phyloP scores from a whole-genome alignment of 1,284 basidiomycete species.

The Ceratobasidium theobromae region DNA sequence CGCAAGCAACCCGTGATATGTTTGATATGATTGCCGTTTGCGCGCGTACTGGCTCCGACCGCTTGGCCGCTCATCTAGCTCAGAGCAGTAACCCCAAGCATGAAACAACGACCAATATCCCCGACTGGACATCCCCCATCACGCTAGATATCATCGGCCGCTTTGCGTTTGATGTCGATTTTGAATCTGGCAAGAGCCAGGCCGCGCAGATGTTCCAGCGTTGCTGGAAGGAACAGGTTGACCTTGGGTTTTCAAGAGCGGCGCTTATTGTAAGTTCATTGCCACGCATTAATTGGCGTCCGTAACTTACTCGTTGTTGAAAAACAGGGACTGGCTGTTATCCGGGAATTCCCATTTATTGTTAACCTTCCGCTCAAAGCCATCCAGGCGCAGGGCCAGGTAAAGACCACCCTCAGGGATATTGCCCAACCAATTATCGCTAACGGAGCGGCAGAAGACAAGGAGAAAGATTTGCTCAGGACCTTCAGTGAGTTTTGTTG shows the following conservation, averaged over 20 bases:
- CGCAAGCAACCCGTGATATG: slow-evolving; percentile 35
- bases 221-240: slow-evolving; percentile 41
- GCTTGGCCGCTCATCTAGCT: neutral
- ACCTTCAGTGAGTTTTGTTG: slow-evolving; percentile 13
- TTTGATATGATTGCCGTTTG: slow-evolving; percentile 13
- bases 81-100: neutral
- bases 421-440: slow-evolving; percentile 25
- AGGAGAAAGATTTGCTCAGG: slow-evolving; percentile 30
- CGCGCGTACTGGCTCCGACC: slow-evolving; percentile 17
- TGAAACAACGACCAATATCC: slow-evolving; percentile 35
- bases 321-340: slow-evolving; percentile 32
- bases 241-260: slow-evolving; percentile 38
- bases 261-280: slow-evolving; percentile 40
- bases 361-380: slow-evolving; percentile 40
- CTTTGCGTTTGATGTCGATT: slow-evolving; percentile 44
- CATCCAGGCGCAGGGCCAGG: slow-evolving; percentile 42
- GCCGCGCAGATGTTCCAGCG: slow-evolving; percentile 42
- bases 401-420: slow-evolving; percentile 42
- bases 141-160: slow-evolving; percentile 41
- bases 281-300: neutral
- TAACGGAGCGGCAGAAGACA: neutral
- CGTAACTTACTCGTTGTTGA: neutral
- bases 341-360: slow-evolving; percentile 44
- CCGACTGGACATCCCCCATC: slow-evolving; percentile 37
- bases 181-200: slow-evolving; percentile 39